phyloP scores from a whole-genome alignment of 1,284 basidiomycete species.

The Porodaedalea pini region DNA sequence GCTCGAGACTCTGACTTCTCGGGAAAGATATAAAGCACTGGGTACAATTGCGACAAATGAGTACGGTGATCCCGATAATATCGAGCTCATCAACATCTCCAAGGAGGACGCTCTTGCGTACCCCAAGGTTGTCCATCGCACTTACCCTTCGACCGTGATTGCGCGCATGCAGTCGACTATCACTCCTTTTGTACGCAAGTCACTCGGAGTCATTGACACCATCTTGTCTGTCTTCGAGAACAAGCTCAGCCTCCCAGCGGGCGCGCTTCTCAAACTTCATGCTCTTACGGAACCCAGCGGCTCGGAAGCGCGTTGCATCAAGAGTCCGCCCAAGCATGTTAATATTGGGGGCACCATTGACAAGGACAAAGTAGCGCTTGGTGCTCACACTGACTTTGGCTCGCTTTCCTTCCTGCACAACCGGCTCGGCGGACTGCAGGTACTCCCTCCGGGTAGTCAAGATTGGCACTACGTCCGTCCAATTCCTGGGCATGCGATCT shows the following conservation, averaged over 20 bases:
- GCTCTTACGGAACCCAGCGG: constrained; percentile 45
- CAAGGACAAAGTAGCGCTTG: constrained; percentile 37
- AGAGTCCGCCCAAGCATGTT: constrained; percentile 38
- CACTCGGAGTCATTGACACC: constrained; percentile 51
- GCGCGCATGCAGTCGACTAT: constrained; percentile 48
- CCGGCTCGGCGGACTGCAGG: constrained; percentile 68
- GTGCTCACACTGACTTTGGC: constrained; percentile 50
- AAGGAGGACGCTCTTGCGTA: constrained; percentile 63
- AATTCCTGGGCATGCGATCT: constrained; percentile 54
- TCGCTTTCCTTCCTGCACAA: constrained; percentile 65
- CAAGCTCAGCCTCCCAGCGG: constrained; percentile 50
- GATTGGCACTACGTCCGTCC: constrained; percentile 70
- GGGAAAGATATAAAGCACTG: constrained; percentile 57
- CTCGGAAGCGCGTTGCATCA: constrained; percentile 59
- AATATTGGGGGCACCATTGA: constrained; percentile 13
- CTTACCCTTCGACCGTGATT: constrained; percentile 53
- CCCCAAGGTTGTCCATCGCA: constrained; percentile 47
- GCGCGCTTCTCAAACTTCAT: constrained; percentile 47
- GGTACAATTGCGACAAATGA: constrained; percentile 64
- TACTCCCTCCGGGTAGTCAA: constrained; percentile 56
- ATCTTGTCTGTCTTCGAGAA: constrained; percentile 55
- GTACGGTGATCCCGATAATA: constrained; percentile 52
- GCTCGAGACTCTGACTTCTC: neutral
- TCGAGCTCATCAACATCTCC: constrained; percentile 64
- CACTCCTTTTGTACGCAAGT: constrained; percentile 54